Base-by-base conservation (phyloP, 1,284 basidiomycete genomes). In the Golubevia sp. region DNA sequence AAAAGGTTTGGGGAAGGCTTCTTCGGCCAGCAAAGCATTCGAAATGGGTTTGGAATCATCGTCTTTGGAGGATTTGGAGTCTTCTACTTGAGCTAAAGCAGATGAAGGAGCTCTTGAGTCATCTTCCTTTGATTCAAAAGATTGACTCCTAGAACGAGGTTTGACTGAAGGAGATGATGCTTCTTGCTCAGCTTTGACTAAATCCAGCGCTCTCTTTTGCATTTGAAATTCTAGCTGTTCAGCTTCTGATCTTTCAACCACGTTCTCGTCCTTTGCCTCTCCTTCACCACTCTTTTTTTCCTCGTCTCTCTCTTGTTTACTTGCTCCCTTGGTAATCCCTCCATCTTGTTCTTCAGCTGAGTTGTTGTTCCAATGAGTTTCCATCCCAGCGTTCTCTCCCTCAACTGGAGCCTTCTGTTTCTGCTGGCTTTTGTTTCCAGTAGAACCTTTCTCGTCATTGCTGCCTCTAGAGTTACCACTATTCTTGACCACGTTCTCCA, bases 1-100 rank as follows among this genome's bases (percentile, higher is more conserved):
- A 20, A 74, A 74, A 3, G 74, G 74, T 18, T 66, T 65, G 2
- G 74, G 74, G 48, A 72, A 75, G 2, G 70, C 60, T 51, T 76
- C 73, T 23, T 73, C 69, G 44, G 13, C 66, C 18, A 58, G 56
- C 24, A 63, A 63, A 15, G 61, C 34, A n/a, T 52, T 44, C 18
- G 38, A 44, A 44, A 44, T 44, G 11, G 38, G 38, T 44, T 44
- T 8, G 18, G 11, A 8, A 44, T 44, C 38, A 44, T 44, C 38
- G 11, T 44, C 18, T 18, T 44, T 44, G 11, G 11, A 8, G 18
- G 38, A 44, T 44, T 44, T 44, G 38, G 38, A 44, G 18, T 44
- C 38, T 44, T 44, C 38, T 13, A 44, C 38, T 44, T 44, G 38
- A 44, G 38, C 38, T 44, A 44, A 44, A 44, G 38, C 11, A 44